Conservation (phyloP, 306 rosid genomes). For the Cicer yamashitae region DNA sequence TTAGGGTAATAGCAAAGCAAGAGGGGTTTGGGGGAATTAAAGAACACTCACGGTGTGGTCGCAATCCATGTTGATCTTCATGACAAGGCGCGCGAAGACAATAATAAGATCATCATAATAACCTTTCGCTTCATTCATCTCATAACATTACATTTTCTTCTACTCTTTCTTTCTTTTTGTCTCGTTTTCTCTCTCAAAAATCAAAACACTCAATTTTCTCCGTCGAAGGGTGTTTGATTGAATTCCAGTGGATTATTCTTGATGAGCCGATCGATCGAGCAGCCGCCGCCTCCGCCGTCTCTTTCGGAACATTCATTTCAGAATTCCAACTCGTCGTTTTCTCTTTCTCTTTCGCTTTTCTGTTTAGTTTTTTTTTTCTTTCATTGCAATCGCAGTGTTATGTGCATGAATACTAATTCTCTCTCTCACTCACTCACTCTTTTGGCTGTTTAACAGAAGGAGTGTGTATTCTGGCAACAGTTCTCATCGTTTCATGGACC, state of each 20-base stretch:
- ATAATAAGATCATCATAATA: background rate
- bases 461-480: slow-evolving; percentile 28
- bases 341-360: background rate
- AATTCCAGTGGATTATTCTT: background rate
- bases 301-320: slow-evolving; percentile 37
- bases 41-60: slow-evolving; percentile 15
- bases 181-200: background rate
- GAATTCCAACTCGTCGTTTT: slow-evolving; percentile 49
- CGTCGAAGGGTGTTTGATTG: background rate
- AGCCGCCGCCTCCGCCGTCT: slow-evolving; percentile 61
- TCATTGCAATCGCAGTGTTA: background rate
- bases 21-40: slow-evolving; percentile 13
- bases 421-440: background rate
- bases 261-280: slow-evolving; percentile 61
- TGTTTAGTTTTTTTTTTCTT: background rate
- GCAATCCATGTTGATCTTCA: slow-evolving; percentile 9
- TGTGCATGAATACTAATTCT: background rate
- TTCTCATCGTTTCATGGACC: slow-evolving; percentile 54
- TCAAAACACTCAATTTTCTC: background rate
- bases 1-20: background rate
- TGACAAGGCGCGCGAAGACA: slow-evolving; percentile 6
- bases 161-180: background rate
- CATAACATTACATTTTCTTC: background rate
- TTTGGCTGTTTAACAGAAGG: slow-evolving; percentile 48
- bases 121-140: background rate